A percentile compares a stretch with the other conserved stretches of the same genome.
These are phyloP conservation scores for Hortaea sp. DNA, from an alignment of 2,329 filamentous ascomycete species.

Conservation along the genomic window DNA sequence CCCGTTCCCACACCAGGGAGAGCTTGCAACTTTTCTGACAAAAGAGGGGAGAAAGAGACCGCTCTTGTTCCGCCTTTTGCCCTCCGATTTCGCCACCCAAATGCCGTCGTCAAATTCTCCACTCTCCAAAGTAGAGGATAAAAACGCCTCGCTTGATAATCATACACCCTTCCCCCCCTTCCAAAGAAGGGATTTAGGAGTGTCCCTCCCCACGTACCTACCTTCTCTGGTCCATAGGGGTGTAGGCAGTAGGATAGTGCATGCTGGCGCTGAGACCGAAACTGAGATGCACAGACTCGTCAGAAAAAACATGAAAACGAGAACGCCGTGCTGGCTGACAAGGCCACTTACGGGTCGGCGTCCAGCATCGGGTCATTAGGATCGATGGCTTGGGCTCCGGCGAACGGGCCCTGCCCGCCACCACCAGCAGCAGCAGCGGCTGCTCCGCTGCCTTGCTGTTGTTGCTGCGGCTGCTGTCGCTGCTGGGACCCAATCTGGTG, in stretches of 20 bases:
- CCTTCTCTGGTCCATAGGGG: conserved; percentile 38
- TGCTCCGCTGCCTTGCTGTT: conserved; percentile 5
- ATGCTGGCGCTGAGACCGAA: conserved; percentile 84
- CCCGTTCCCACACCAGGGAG: too few species aligned
- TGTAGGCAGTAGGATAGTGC: conserved; percentile 82
- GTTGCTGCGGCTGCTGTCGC: not conserved
- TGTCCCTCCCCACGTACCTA: not conserved
- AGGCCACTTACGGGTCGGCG: conserved; percentile 62
- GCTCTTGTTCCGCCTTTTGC: too few species aligned
- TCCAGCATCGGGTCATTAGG: conserved; percentile 80
- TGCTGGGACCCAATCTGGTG: conserved; percentile 8
- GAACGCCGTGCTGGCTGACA: not conserved
- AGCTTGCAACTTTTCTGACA: too few species aligned
- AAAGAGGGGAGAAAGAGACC: too few species aligned
- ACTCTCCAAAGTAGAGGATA: not conserved
- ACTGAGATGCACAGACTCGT: not conserved
- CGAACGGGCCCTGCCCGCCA: conserved; percentile 26
- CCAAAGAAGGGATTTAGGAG: not conserved
- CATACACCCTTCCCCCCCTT: not conserved
- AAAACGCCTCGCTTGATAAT: not conserved
- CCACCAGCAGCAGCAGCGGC: conserved; percentile 9
- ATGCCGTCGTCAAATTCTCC: too few species aligned
- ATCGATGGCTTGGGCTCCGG: conserved; percentile 48
- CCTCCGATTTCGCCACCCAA: too few species aligned
- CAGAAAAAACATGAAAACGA: not conserved